phyloP scores from a whole-genome alignment of 768 basidiomycete genomes.

The Cystofilobasidium capitatum region DNA sequence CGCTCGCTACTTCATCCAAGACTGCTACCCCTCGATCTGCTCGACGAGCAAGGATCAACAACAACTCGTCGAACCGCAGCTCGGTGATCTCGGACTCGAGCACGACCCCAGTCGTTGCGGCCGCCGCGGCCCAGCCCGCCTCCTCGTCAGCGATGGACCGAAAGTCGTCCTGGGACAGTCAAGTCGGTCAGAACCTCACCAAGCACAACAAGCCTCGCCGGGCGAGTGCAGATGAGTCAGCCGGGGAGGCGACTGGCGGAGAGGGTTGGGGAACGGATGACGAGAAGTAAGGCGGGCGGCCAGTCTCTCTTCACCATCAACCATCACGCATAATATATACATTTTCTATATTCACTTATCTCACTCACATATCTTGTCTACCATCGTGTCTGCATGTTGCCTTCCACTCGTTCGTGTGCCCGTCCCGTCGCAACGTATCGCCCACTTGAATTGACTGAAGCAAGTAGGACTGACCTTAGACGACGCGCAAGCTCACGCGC shows the following conservation, averaged over 20 bases:
- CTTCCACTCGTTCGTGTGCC: too few relatives aligned
- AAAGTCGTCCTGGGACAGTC: conserved; percentile 3
- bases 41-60: background rate
- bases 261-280: background rate
- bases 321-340: background rate
- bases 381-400: too few relatives aligned
- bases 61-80: background rate
- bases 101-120: too few relatives aligned
- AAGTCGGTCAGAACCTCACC: background rate
- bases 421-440: too few relatives aligned
- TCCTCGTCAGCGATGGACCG: background rate
- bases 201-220: background rate
- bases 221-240: background rate
- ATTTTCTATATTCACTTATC: background rate
- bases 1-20: background rate
- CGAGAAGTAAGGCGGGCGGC: background rate
- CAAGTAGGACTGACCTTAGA: too few relatives aligned
- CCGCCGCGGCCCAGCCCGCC: too few relatives aligned
- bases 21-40: background rate
- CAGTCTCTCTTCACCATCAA: background rate
- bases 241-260: background rate
- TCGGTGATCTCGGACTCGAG: background rate
- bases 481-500: too few relatives aligned
- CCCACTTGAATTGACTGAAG: too few relatives aligned
- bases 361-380: too few relatives aligned